Conservation (phyloP, 805 yeast species). For the Metschnikowia noctiluminum region DNA sequence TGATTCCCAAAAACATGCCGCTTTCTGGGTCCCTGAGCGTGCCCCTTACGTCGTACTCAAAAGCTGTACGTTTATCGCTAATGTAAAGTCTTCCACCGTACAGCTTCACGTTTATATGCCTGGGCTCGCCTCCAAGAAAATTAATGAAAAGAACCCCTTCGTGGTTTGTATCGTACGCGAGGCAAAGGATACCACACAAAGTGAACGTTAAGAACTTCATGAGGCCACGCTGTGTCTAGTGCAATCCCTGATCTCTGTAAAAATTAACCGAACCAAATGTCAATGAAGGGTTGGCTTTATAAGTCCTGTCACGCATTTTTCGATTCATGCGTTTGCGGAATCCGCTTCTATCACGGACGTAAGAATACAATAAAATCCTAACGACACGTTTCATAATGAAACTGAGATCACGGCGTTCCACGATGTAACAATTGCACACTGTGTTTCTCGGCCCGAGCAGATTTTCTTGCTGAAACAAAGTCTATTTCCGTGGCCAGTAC, state of each 20-base stretch:
- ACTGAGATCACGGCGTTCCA: too few relatives aligned
- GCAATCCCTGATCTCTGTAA: too few relatives aligned
- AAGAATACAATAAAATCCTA: too few relatives aligned
- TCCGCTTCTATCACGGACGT: too few relatives aligned
- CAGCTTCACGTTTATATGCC: background rate
- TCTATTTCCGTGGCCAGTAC: background rate
- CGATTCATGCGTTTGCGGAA: too few relatives aligned
- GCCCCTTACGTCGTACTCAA: conserved; percentile 6
- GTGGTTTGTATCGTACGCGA: conserved; percentile 2
- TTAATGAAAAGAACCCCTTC: background rate
- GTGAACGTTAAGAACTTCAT: background rate
- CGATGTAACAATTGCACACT: too few relatives aligned
- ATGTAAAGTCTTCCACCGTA: conserved; percentile 3
- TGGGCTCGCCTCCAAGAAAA: background rate
- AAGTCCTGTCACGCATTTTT: too few relatives aligned
- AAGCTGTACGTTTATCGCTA: background rate
- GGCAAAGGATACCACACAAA: background rate
- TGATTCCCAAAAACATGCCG: background rate
- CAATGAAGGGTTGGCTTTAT: too few relatives aligned
- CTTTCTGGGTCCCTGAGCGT: background rate
- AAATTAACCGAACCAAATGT: too few relatives aligned
- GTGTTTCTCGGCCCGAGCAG: too few relatives aligned
- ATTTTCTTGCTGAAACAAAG: background rate
- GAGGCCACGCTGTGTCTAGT: too few relatives aligned
- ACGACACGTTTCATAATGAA: too few relatives aligned